A percentile compares a stretch with the other conserved stretches of the same genome.
Evolutionary conservation across 2,329 filamentous ascomycete genomes (phyloP).

Genomic region (Cercospora sp.): DNA sequence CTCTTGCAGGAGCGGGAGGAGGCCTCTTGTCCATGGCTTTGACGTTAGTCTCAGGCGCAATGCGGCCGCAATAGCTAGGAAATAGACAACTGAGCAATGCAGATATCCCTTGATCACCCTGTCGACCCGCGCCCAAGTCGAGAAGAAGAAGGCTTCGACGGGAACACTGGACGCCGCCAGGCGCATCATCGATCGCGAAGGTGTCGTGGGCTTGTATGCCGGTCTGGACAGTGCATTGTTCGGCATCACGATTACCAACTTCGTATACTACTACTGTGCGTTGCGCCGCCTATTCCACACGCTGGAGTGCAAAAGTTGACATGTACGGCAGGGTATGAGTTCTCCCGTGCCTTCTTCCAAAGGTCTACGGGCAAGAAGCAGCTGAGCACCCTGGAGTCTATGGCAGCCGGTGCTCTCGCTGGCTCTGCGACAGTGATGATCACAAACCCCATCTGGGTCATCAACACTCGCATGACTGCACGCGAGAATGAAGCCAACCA

Average conservation of each 20-base stretch:
- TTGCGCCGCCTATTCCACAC: not conserved
- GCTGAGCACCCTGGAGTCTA: slow-evolving; percentile 87
- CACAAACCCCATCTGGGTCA: slow-evolving; percentile 98
- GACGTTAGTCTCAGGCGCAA: slow-evolving; percentile 60
- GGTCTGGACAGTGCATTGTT: slow-evolving; percentile 93
- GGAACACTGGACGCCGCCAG: slow-evolving; percentile 80
- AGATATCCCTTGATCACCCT: slow-evolving; percentile 96
- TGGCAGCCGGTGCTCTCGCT: slow-evolving; percentile 91
- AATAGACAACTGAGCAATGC: slow-evolving; percentile 47
- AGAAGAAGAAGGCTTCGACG: slow-evolving; percentile 88
- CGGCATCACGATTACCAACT: slow-evolving; percentile 97
- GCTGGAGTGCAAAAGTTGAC: slow-evolving; percentile 1
- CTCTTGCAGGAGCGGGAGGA: slow-evolving; percentile 86
- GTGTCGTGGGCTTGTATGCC: slow-evolving; percentile 83
- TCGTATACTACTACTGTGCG: slow-evolving; percentile 96
- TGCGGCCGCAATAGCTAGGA: slow-evolving; percentile 5
- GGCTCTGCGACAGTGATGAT: slow-evolving; percentile 91
- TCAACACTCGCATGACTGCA: slow-evolving; percentile 98
- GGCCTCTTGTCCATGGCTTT: slow-evolving; percentile 93
- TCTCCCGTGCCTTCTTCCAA: slow-evolving; percentile 85
- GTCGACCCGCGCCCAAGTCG: slow-evolving; percentile 95
- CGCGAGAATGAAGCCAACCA: slow-evolving; percentile 62
- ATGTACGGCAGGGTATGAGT: slow-evolving; percentile 73
- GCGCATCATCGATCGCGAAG: slow-evolving; percentile 88
- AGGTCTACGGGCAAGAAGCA: slow-evolving; percentile 71